Percentiles rank a stretch among this genome's conserved stretches.
Conservation (phyloP, 2,329 filamentous ascomycete species). For the Lecanicillium sp. region DNA sequence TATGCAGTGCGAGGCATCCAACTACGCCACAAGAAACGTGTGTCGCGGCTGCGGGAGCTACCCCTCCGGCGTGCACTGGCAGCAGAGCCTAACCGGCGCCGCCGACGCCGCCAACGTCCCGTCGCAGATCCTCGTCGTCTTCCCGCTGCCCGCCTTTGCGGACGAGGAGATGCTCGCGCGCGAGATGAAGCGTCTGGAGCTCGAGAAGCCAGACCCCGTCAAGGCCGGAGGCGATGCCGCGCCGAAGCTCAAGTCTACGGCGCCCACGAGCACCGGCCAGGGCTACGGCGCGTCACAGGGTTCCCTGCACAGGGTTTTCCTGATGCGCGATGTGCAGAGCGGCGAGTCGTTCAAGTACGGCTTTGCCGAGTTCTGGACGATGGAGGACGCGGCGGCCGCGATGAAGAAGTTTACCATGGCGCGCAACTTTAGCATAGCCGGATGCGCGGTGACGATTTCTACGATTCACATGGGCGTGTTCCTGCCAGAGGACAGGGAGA, state of each 20-base stretch:
- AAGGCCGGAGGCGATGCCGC: conserved; percentile 38
- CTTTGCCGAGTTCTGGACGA: conserved; percentile 74
- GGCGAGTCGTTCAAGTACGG: conserved; percentile 75
- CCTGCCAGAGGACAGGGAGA: conserved; percentile 60
- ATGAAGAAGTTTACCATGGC: conserved; percentile 65
- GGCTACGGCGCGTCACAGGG: conserved; percentile 66
- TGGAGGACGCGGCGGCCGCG: conserved; percentile 70
- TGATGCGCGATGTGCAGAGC: conserved; percentile 66
- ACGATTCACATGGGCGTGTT: conserved; percentile 85
- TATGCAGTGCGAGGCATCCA: conserved; percentile 33
- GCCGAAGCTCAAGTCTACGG: conserved; percentile 54
- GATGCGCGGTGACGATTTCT: conserved; percentile 62
- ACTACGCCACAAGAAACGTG: conserved; percentile 31
- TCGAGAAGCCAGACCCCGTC: conserved; percentile 47
- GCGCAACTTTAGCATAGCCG: conserved; percentile 72
- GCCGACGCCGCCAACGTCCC: conserved; percentile 48
- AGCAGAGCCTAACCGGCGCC: conserved; percentile 38
- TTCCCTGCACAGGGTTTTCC: conserved; percentile 69
- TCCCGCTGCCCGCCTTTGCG: conserved; percentile 63
- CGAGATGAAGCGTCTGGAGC: conserved; percentile 67
- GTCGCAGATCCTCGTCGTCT: conserved; percentile 71
- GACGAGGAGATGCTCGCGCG: conserved; percentile 67
- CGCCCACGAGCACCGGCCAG: conserved; percentile 46
- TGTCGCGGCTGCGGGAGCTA: conserved; percentile 34
- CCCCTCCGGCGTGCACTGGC: conserved; percentile 25